Percentiles rank a stretch among this genome's conserved stretches.
Evolutionary conservation across 139 green algal genomes (phyloP).

Genomic region (Chlamydomonas sphaeroides): DNA sequence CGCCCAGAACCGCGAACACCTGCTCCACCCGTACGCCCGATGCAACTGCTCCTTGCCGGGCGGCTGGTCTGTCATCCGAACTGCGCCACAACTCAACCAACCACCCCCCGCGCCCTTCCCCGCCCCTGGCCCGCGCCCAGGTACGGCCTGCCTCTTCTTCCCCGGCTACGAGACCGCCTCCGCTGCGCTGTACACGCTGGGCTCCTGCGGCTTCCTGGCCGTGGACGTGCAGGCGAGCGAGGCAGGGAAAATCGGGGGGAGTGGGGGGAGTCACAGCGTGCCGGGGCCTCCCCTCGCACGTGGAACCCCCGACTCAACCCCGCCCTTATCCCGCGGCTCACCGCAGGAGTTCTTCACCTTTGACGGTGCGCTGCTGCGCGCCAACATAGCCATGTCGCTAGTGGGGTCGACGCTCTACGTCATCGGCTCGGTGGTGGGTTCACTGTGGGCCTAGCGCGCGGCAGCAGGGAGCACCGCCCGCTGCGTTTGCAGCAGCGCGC

Average conservation of each 20-base stretch:
- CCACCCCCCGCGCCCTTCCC: not conserved
- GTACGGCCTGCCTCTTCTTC: slow-evolving; percentile 35
- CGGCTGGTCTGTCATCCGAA: too few relatives aligned
- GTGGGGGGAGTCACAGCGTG: not conserved
- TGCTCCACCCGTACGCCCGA: not conserved
- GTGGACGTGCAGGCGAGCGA: slow-evolving; percentile 32
- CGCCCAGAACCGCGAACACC: too few relatives aligned
- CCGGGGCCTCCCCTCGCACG: not conserved
- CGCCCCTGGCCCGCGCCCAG: not conserved
- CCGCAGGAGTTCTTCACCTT: slow-evolving; percentile 50
- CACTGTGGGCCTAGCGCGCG: too few relatives aligned
- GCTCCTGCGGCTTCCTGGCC: slow-evolving; percentile 33
- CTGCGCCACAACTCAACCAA: too few relatives aligned
- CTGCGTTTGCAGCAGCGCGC: too few relatives aligned
- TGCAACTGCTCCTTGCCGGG: not conserved
- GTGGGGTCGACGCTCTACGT: slow-evolving; percentile 43
- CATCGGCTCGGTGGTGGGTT: slow-evolving; percentile 43
- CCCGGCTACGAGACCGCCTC: slow-evolving; percentile 19
- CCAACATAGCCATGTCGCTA: slow-evolving; percentile 42
- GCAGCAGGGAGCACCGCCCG: too few relatives aligned
- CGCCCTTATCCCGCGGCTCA: not conserved
- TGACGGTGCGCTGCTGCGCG: slow-evolving; percentile 1
- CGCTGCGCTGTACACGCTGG: slow-evolving; percentile 41
- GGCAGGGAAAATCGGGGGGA: not conserved
- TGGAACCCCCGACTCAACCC: not conserved